Evolutionary conservation across 2,329 filamentous ascomycete genomes (phyloP), one percentile per base, ranked within the genome.

Genomic region (Trichoderma simmonsii): DNA sequence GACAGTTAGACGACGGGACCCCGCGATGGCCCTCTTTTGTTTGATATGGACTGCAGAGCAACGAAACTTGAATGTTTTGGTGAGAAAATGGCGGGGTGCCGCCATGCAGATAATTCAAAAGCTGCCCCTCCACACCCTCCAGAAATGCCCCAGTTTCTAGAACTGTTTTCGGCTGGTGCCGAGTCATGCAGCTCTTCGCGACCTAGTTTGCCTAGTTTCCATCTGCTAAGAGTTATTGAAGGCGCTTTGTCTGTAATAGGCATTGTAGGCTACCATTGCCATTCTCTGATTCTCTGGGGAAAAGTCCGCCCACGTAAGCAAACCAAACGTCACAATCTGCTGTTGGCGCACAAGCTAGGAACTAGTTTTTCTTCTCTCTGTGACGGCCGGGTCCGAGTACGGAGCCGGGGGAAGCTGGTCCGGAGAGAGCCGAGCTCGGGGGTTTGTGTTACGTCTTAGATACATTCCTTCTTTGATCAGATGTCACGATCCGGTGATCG

Each of bases 111-210:
- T 70, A 48, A 54, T 63, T 30, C 18, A 43, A 6, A 30, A 56
- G 54, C 56, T 61, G 70, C 70, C 70, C 70, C 70, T 72, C 70
- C 70, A 72, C 70, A 72, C 70, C 54, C 61, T 51, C 14, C 28
- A 11, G 34, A 9, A 9, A 4, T n/a, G 57, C 43, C 59, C 54
- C 70, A 57, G 63, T 39, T 72, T 72, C 70, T 63, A 72, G 24
- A 72, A 34, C 57, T 32, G 28, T 34, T 68, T 66, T 66, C 59
- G 64, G 64, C 34, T 36, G 60, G 62, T 64, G 62, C 70, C 70
- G 70, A 71, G 70, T 71, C 70, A 71, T 71, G 70, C 70, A 71
- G 57, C 67, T 36, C 12, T 32, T 28, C 12, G 43, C 14, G 28
- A 43, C 57, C 54, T 24, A 36, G 39, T 70, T 63, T 70, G 51